These are phyloP conservation scores for Plasmodium gonderi DNA, from an alignment of 169 alveolate genomes.

Conservation along the genomic window DNA sequence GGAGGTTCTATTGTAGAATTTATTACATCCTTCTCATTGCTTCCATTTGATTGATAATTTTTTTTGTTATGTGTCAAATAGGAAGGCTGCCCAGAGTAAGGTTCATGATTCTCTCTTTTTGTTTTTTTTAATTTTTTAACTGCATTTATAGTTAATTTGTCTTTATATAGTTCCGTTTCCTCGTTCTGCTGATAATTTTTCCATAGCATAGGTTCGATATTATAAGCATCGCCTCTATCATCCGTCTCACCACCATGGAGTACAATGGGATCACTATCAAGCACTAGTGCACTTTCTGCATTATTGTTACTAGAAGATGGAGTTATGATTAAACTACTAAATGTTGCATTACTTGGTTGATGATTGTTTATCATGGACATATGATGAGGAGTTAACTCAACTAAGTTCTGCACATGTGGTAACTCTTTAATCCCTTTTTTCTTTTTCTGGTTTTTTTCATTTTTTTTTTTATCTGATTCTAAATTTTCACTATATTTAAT, in stretches of 20 bases:
- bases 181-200: too few species aligned
- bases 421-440: not conserved
- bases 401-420: not conserved
- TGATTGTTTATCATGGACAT: not conserved
- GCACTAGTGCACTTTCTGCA: not conserved
- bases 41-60: not conserved
- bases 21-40: too few species aligned
- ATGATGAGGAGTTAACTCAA: not conserved
- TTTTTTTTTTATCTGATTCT: conserved; percentile 8
- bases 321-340: not conserved
- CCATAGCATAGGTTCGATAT: too few species aligned
- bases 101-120: not conserved
- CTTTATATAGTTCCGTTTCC: not conserved
- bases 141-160: not conserved
- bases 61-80: not conserved
- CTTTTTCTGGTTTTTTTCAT: not conserved
- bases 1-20: too few species aligned
- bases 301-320: not conserved
- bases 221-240: too few species aligned
- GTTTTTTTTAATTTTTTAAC: not conserved
- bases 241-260: too few species aligned
- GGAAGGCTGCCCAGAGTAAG: not conserved
- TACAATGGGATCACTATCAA: not conserved
- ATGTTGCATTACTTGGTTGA: not conserved
- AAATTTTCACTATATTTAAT: conserved; percentile 31